Evolutionary conservation across 768 basidiomycete species (phyloP).

Genomic region (Nevesoporus exiguus): DNA sequence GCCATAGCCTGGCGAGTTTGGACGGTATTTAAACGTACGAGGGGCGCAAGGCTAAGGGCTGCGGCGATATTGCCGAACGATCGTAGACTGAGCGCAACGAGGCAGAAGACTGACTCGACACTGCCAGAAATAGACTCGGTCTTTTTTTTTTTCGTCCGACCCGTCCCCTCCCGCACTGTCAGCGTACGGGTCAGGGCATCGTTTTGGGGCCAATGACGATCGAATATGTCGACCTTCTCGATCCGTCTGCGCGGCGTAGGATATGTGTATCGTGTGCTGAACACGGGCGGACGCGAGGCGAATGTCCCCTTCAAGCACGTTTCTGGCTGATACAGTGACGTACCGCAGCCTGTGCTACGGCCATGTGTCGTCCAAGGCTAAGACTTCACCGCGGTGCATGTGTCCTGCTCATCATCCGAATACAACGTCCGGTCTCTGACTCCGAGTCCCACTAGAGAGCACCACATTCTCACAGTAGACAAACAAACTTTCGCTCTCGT

Average conservation of each 20-base stretch:
- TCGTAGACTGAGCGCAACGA: slow-evolving; percentile 17
- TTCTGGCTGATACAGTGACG: not conserved
- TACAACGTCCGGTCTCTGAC: not conserved
- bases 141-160: not conserved
- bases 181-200: no score
- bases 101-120: slow-evolving; percentile 7
- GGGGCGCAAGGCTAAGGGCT: slow-evolving; percentile 13
- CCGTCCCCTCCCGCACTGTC: not conserved
- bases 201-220: no score
- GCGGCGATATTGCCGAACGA: slow-evolving; percentile 3
- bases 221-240: not conserved
- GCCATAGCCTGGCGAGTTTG: not conserved
- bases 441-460: not conserved
- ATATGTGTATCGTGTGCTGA: not conserved
- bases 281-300: not conserved
- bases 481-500: no score
- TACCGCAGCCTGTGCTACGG: no score
- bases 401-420: no score
- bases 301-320: not conserved
- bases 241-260: not conserved
- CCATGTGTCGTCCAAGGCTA: no score
- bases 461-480: no score
- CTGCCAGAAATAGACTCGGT: no score
- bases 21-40: slow-evolving; percentile 27
- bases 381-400: not conserved